Conservation (phyloP, 345 rosid species). For the Gossypium thurberi region DNA sequence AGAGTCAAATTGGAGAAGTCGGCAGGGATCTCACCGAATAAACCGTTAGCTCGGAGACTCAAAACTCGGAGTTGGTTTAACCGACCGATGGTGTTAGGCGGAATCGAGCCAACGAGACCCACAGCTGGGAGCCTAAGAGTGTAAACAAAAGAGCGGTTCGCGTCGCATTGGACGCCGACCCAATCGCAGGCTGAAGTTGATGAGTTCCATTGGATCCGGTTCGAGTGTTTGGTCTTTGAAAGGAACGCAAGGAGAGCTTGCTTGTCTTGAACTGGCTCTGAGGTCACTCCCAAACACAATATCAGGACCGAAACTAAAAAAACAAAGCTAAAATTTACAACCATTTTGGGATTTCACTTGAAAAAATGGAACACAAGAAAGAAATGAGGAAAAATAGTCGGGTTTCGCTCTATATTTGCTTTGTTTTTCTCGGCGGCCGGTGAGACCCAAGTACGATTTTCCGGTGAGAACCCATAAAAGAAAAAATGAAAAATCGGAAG, state of each 20-base stretch:
- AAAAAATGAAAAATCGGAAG: neutral
- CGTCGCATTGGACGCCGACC: constrained; percentile 77
- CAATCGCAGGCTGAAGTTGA: constrained; percentile 71
- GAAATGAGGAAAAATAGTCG: neutral
- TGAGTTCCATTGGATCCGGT: constrained; percentile 71
- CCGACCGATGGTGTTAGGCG: constrained; percentile 56
- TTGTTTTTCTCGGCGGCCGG: constrained; percentile 2
- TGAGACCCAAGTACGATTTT: constrained; percentile 18
- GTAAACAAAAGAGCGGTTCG: constrained; percentile 40
- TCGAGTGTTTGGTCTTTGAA: constrained; percentile 46
- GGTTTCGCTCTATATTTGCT: constrained; percentile 14
- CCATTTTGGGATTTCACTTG: constrained; percentile 28
- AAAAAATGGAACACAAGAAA: neutral
- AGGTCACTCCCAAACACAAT: constrained; percentile 33
- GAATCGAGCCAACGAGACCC: constrained; percentile 73
- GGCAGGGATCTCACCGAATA: constrained; percentile 71
- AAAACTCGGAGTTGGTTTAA: constrained; percentile 72
- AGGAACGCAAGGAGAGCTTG: constrained; percentile 79
- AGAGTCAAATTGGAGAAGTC: constrained; percentile 71
- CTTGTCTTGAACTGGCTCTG: constrained; percentile 72
- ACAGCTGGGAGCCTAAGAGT: constrained; percentile 80
- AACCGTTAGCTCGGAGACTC: constrained; percentile 80
- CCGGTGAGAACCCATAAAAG: constrained; percentile 38
- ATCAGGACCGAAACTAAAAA: constrained; percentile 26
- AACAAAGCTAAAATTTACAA: constrained; percentile 11